Percentiles rank a stretch among this genome's conserved stretches.
Conservation (phyloP, 2,329 filamentous ascomycete genomes). For the Stagonosporopsis vannaccii region DNA sequence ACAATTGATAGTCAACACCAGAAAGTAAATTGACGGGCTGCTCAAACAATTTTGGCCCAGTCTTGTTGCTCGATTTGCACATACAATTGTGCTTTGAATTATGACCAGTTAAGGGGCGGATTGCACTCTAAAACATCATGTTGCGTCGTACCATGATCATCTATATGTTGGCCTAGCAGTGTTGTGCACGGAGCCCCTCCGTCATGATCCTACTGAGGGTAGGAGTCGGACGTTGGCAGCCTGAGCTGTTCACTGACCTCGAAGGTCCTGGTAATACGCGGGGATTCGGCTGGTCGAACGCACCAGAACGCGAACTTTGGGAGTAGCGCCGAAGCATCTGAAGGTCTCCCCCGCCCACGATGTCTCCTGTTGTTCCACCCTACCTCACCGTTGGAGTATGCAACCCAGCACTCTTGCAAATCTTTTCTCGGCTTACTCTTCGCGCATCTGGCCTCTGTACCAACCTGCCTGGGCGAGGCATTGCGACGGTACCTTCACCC, state of each 20-base stretch:
- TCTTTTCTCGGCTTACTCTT: not conserved
- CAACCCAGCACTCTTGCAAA: not conserved
- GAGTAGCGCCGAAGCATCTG: constrained; percentile 18
- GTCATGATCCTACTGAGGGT: not conserved
- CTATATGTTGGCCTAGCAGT: not conserved
- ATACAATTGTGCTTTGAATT: not conserved
- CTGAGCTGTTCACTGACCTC: not conserved
- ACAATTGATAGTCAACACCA: too few relatives aligned
- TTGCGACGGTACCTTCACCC: not conserved
- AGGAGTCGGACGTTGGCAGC: not conserved
- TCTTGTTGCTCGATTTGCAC: not conserved
- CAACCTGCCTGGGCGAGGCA: not conserved
- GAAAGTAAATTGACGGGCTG: too few relatives aligned
- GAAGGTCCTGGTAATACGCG: not conserved
- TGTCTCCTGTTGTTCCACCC: constrained; percentile 2
- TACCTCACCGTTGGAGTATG: not conserved
- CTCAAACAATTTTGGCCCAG: too few relatives aligned
- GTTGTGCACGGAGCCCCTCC: not conserved
- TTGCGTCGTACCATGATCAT: too few relatives aligned
- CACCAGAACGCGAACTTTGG: constrained; percentile 20
- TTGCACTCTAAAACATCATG: too few relatives aligned
- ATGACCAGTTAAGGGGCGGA: too few relatives aligned
- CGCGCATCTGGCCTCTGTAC: not conserved
- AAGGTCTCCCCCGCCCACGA: constrained; percentile 8
- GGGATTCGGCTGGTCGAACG: constrained; percentile 16